Base-by-base conservation (phyloP, 108 stramenopile species). In the Fragilariopsis cylindrus region DNA sequence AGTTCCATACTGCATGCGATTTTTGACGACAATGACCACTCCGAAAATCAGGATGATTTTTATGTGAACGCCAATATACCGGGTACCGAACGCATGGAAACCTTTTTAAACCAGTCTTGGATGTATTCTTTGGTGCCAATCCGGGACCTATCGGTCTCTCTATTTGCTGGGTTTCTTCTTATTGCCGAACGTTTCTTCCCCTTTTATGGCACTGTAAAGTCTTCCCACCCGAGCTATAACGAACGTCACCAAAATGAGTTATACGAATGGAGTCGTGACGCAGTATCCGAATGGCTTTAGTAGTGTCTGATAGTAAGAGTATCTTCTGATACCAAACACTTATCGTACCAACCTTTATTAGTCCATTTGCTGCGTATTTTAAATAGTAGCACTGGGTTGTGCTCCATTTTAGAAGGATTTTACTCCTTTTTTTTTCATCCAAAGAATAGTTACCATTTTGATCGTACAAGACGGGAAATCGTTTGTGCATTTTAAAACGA, bases 251-350 rank as follows among this genome's bases (percentile, higher is more conserved):
- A 82, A 58, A 71, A 82, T 44, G 73, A 56, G 18, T 64, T 89
- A 55, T 86, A 86, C 67, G 12, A 70, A 65, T 89, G 85, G 85
- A 86, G 83, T 58, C 55, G 48, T 13, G 13, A 62, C 7, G 78
- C 82, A 7, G 72, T 82, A 7, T n/a, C 30, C 7, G 62, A 80
- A 48, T 77, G 54, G 49, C 66, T 75, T 15, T 15, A 53, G 50
- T 12, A 45, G 71, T 30, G 30, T 30, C 30, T 30, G 30, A 30
- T 30, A 30, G 30, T 30, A 30, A 30, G 30, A 30, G 30, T 30
- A 30, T 30, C 30, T 30, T 30, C 30, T 30, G 30, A 30, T 30
- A 30, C 30, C 30, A 30, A 30, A 30, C 2, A 30, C 2, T 30
- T 30, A 30, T 30, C 30, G 30, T 30, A 30, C 30, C 30, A 30